Evolutionary conservation across 2,329 filamentous ascomycete genomes (phyloP).

Genomic region (Westerdykella aurantiaca): DNA sequence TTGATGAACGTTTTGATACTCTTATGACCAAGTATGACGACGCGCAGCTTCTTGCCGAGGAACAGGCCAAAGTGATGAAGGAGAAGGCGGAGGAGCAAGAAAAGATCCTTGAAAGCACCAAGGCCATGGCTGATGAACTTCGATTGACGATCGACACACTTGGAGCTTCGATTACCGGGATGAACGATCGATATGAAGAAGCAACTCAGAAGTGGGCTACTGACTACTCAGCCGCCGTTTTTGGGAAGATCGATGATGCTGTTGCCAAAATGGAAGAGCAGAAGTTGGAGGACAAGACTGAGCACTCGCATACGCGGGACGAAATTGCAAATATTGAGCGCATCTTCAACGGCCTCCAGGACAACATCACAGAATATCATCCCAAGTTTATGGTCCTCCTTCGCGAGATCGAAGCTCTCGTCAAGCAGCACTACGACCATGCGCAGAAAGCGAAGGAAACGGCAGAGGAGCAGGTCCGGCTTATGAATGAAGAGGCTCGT

Average conservation of each 20-base stretch:
- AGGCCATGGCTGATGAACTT: constrained; percentile 77
- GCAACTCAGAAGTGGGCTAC: constrained; percentile 81
- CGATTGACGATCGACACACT: constrained; percentile 81
- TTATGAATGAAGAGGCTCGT: constrained; percentile 41
- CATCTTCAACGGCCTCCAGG: constrained; percentile 69
- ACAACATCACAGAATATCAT: constrained; percentile 73
- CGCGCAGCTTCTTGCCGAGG: constrained; percentile 67
- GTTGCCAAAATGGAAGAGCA: constrained; percentile 69
- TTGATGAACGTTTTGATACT: constrained; percentile 74
- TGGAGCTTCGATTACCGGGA: constrained; percentile 53
- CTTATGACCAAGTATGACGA: constrained; percentile 86
- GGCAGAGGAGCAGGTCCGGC: constrained; percentile 39
- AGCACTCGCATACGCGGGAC: constrained; percentile 77
- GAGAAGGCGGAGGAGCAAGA: constrained; percentile 68
- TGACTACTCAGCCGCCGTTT: constrained; percentile 76
- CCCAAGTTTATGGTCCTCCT: constrained; percentile 84
- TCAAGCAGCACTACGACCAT: constrained; percentile 84
- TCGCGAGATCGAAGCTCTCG: constrained; percentile 75
- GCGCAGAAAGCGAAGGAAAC: constrained; percentile 56
- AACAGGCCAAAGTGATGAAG: constrained; percentile 66
- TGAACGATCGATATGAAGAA: constrained; percentile 62
- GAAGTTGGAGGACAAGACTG: constrained; percentile 65
- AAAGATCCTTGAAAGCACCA: constrained; percentile 67
- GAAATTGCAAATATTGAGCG: constrained; percentile 70
- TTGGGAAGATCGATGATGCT: constrained; percentile 74